Evolutionary conservation across 1,284 basidiomycete genomes (phyloP), one percentile per base, ranked within the genome.

Genomic region (Malassezia restricta): DNA sequence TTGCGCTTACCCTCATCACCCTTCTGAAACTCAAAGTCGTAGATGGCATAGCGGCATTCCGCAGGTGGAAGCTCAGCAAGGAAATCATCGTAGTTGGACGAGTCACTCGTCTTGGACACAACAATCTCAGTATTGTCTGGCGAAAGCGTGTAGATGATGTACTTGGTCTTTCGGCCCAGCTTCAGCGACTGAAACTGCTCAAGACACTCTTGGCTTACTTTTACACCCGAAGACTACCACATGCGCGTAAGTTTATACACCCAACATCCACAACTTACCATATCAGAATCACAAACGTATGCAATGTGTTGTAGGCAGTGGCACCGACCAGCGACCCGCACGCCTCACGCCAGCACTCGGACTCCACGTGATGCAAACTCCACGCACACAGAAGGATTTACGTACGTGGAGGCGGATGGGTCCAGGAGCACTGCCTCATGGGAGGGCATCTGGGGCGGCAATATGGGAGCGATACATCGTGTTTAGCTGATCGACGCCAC

Each of bases 1-100:
- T 86, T 92, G 75, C 91, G 81, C 76, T 81, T 84, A 56, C 86
- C 86, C 58, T 78, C 79, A 46, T 79, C 87, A 15, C 78, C 86
- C 59, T 82, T 83, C 77, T 86, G 81, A 71, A 79, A 96, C 72
- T 87, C 83, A 59, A 92, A 85, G 76, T 96, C 91, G 75, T 90
- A 95, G 42, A 96, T 81, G 30, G 85, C 91, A 82, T 85, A 98
- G 75, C 85, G 79, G 74, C 85, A 88, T 67, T 87, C 81, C 17
- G 66, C 63, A 71, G 82, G 80, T 1, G 90, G 89, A 43, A 98
- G 79, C 66, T 85, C 81, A 0, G 50, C 71, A 53, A 90, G 49
- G 74, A 98, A 96, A 1, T 80, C 77, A 3, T 91, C 85, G 75
- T 88, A 96, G 54, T 81, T 72, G 55, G 74, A 60, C 38, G 63